A percentile compares a stretch with the other conserved stretches of the same genome.
phyloP scores from a whole-genome alignment of 2,329 filamentous ascomycete genomes.

The Phaeosphaeriaceae sp. region DNA sequence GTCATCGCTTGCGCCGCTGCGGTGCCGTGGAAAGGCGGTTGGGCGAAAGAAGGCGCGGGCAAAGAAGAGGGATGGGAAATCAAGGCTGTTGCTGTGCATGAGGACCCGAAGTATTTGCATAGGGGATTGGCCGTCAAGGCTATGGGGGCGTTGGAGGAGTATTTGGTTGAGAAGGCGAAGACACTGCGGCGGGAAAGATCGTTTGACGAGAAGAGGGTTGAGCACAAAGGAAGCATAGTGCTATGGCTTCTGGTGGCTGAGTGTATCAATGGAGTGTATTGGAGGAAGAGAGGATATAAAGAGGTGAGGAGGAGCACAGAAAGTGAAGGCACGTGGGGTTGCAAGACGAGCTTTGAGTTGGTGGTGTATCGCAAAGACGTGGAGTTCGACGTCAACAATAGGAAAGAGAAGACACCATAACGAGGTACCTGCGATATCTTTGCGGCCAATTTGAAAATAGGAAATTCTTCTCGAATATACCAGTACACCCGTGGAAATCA shows the following conservation, averaged over 20 bases:
- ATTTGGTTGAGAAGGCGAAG: slow-evolving; percentile 11
- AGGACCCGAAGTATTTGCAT: slow-evolving; percentile 19
- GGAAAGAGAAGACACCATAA: not conserved
- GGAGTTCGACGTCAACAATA: not conserved
- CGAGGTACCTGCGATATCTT: not conserved
- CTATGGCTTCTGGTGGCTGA: slow-evolving; percentile 36
- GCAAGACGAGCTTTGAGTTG: not conserved
- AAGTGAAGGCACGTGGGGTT: slow-evolving; percentile 24
- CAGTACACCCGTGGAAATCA: no score
- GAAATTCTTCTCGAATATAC: not conserved
- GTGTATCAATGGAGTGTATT: slow-evolving; percentile 33
- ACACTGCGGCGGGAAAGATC: not conserved
- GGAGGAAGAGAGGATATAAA: slow-evolving; percentile 31
- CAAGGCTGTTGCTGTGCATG: slow-evolving; percentile 33
- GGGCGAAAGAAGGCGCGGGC: slow-evolving; percentile 18
- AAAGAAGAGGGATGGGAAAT: slow-evolving; percentile 36
- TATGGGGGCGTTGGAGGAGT: slow-evolving; percentile 13
- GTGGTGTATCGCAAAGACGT: not conserved
- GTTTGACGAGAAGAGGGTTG: not conserved
- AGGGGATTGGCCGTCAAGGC: slow-evolving; percentile 27
- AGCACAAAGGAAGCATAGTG: slow-evolving; percentile 6
- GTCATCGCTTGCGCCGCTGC: slow-evolving; percentile 30
- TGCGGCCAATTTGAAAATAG: not conserved
- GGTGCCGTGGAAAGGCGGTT: slow-evolving; percentile 34
- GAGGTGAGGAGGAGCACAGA: slow-evolving; percentile 19